Conservation (phyloP, 176 grass and related monocot species). For the Zea mays region Zm-B73-REFERENCE-NAM-5.0 NC_050098.1:157504501-157505000, state of each 20-base stretch:
- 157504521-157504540: conserved; percentile 45
- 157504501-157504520: conserved; percentile 45
- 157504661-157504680: not conserved
- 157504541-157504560: no score
- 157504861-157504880: no score
- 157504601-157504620: not conserved
- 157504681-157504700: no score
- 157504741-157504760: not conserved
- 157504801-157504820: conserved; percentile 77
- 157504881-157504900: not conserved
- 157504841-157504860: conserved; percentile 34
- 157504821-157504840: conserved; percentile 66
- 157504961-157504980: not conserved
- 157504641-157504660: not conserved
- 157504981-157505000: not conserved
- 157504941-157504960: not conserved
- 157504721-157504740: not conserved
- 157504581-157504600: not conserved
- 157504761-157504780: conserved; percentile 34
- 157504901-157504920: not conserved
- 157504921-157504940: not conserved
- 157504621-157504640: no score
- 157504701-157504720: not conserved
- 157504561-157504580: no score
- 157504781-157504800: conserved; percentile 61